Base-by-base conservation (phyloP, 2,329 filamentous ascomycete species). In the Thielaviopsis ethacetica region DNA sequence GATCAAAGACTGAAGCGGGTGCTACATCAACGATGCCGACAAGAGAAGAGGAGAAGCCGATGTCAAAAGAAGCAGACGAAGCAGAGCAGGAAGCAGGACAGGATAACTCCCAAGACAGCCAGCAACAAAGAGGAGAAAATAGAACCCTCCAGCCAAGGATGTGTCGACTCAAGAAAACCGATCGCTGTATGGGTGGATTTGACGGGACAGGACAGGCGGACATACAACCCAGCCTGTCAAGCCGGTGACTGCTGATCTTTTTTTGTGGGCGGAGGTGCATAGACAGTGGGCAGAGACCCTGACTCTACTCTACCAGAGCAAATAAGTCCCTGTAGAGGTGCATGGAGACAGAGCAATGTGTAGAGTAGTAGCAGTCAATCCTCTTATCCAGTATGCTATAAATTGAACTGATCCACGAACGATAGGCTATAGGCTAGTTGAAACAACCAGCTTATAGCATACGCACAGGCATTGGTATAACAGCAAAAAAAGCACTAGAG, bases 11-110 rank as follows among this genome's bases (percentile, higher is more conserved):
- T 17, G 52, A 30, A 53, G 52, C 9, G 52, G 52, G 24, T 34
- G 52, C 52, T 19, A 27, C 52, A 53, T 53, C 24, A 53, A 22
- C 10, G 26, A 38, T 17, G 56, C 34, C 38, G 56, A 41, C 27
- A 19, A 59, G 26, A 22, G 47, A 60, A 60, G 27, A 52, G 53
- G 53, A 57, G 15, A 47, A 26, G 26, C 41, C 19, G 34, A 30
- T 4, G 30, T 13, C 24, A 53, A n/a, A 53, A 15, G 52, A 30
- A 26, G n/a, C 52, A 38, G 27, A 51, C 12, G 41, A 19, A 52
- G 51, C n/a, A 30, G 15, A 41, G 47, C n/a, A 58, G 22, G 41
- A 19, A 52, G 51, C n/a, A 30, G 15, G 24, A 54, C n/a, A 58
- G 22, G 12, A 21, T 38, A 55, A 13, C n/a, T 41, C 21, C 21